These are phyloP conservation scores for Euryodendron excelsum DNA, from an alignment of 148 eudicot species.

Conservation along the genomic window DNA sequence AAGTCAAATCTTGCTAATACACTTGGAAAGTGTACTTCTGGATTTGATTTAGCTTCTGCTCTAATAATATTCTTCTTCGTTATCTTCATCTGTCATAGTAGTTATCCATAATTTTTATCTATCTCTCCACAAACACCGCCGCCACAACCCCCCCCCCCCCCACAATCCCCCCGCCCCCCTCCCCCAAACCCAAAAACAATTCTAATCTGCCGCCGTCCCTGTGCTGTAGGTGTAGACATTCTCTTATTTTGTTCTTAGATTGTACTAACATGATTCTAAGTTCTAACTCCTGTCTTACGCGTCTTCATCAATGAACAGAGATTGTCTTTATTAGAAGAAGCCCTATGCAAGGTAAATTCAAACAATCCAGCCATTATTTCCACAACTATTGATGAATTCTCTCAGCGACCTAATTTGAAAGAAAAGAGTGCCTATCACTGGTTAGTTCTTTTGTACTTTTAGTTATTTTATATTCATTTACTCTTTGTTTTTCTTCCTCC, in stretches of 20 bases:
- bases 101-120: background rate
- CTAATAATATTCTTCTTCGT: background rate
- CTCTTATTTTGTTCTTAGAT: background rate
- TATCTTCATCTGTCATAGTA: background rate
- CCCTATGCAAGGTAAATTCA: slow-evolving; percentile 45
- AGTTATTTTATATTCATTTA: background rate
- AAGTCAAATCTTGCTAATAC: background rate
- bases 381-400: slow-evolving; percentile 46
- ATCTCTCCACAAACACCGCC: no score
- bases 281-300: background rate
- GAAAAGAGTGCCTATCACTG: slow-evolving; percentile 58
- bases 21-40: background rate
- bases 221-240: background rate
- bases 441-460: slow-evolving; percentile 36
- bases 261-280: background rate
- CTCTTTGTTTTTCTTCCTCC: background rate
- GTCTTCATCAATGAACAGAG: slow-evolving; percentile 42
- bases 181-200: no score
- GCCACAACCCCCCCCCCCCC: no score
- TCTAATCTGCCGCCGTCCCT: slow-evolving; percentile 6
- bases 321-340: slow-evolving; percentile 59
- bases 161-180: no score
- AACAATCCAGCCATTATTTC: slow-evolving; percentile 45
- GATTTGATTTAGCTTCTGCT: background rate
- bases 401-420: slow-evolving; percentile 63